These are phyloP conservation scores for Fagopyrum tataricum DNA, from an alignment of 148 eudicot genomes.

Conservation along the genomic window DNA sequence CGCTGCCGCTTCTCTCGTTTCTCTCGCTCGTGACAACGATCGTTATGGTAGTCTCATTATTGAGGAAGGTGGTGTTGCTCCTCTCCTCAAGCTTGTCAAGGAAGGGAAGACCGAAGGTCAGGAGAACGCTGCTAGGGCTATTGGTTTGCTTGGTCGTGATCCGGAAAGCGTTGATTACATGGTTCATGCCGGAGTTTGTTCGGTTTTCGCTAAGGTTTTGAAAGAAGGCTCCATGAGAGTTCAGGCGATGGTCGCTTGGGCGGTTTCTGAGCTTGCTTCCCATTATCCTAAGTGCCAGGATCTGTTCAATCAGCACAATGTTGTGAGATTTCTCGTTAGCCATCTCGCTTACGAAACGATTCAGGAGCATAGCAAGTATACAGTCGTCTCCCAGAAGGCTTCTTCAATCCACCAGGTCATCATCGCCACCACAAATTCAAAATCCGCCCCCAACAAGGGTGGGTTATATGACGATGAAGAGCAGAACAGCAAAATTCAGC, in stretches of 20 bases:
- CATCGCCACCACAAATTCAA: constrained; percentile 27
- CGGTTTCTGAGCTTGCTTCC: constrained; percentile 61
- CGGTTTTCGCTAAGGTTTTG: constrained; percentile 62
- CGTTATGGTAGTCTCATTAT: constrained; percentile 79
- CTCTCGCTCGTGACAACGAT: constrained; percentile 65
- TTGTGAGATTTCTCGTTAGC: constrained; percentile 55
- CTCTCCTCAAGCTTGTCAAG: constrained; percentile 52
- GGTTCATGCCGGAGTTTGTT: constrained; percentile 69
- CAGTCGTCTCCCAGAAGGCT: constrained; percentile 24
- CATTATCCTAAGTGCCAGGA: constrained; percentile 69
- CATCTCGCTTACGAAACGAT: constrained; percentile 85
- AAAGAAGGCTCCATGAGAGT: constrained; percentile 89
- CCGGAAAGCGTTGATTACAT: constrained; percentile 72
- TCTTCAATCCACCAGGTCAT: constrained; percentile 40
- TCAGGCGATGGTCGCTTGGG: constrained; percentile 87
- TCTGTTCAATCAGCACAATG: constrained; percentile 64
- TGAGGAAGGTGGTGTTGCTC: constrained; percentile 87
- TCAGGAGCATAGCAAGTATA: constrained; percentile 77
- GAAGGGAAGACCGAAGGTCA: constrained; percentile 79
- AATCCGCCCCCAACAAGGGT: constrained; percentile 7
- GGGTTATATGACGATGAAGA: constrained; percentile 30
- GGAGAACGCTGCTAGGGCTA: constrained; percentile 76
- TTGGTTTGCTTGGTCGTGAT: constrained; percentile 66
- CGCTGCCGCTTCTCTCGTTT: constrained; percentile 71
- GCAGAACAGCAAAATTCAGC: constrained; percentile 27